A percentile compares a stretch with the other conserved stretches of the same genome.
Evolutionary conservation across 1,284 basidiomycete genomes (phyloP).

Genomic region (Ceratobasidium sp.): DNA sequence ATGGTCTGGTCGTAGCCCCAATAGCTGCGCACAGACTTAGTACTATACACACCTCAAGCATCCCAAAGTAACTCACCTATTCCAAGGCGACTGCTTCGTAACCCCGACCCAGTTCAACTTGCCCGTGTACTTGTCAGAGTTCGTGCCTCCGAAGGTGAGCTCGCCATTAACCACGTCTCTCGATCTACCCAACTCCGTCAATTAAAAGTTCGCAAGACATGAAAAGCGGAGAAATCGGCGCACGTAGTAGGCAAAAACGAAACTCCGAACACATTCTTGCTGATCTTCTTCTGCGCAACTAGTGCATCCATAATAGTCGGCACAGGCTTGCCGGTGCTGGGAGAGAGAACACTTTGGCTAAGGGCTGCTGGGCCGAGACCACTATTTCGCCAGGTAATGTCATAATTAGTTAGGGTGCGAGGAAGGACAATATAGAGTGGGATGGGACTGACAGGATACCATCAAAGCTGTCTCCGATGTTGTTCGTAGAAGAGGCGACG

Average conservation of each 20-base stretch:
- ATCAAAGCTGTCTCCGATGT: slow-evolving; percentile 16
- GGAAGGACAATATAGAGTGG: not conserved
- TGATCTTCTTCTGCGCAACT: slow-evolving; percentile 38
- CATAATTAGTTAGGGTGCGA: not conserved
- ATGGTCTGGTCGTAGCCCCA: slow-evolving; percentile 40
- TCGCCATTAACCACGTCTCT: not conserved
- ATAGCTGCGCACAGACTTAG: slow-evolving; percentile 7
- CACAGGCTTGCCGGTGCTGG: slow-evolving; percentile 7
- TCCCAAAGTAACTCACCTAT: slow-evolving; percentile 3
- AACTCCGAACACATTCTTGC: slow-evolving; percentile 15
- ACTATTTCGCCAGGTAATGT: not conserved
- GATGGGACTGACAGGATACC: slow-evolving; percentile 28
- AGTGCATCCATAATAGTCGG: slow-evolving; percentile 37
- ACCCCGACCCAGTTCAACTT: slow-evolving; percentile 35
- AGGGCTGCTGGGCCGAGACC: slow-evolving; percentile 21
- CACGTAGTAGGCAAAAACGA: slow-evolving; percentile 27
- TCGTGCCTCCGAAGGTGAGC: slow-evolving; percentile 22
- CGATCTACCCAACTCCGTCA: not conserved
- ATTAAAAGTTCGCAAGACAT: not conserved
- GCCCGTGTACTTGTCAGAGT: slow-evolving; percentile 22
- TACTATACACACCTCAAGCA: not conserved
- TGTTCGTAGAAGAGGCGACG: slow-evolving; percentile 25
- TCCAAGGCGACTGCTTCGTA: slow-evolving; percentile 30
- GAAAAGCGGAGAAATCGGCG: not conserved
- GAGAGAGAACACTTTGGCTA: slow-evolving; percentile 1